These are phyloP conservation scores for Mrakia frigida DNA, from an alignment of 768 basidiomycete genomes.

Conservation along the genomic window DNA sequence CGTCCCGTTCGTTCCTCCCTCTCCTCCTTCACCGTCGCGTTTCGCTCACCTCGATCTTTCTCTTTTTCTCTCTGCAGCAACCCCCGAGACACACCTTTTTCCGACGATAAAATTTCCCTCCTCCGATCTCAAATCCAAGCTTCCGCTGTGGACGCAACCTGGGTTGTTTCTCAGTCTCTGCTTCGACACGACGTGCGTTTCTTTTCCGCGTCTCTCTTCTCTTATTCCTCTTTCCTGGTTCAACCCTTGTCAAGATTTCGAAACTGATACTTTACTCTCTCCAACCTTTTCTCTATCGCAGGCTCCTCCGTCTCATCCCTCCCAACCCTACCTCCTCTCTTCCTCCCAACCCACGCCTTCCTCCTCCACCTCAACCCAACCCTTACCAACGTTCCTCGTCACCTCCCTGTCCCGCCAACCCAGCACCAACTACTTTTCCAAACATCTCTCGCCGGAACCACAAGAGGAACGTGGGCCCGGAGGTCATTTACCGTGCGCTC, in stretches of 20 bases:
- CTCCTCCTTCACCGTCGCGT: background rate
- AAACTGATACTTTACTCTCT: background rate
- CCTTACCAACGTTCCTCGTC: slow-evolving; percentile 9
- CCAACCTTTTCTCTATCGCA: background rate
- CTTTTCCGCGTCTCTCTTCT: background rate
- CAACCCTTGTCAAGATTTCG: too few species aligned
- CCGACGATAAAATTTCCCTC: background rate
- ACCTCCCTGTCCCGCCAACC: background rate
- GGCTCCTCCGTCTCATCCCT: background rate
- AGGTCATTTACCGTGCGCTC: background rate
- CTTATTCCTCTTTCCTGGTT: background rate
- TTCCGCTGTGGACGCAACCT: background rate
- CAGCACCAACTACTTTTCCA: background rate
- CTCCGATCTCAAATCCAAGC: slow-evolving; percentile 4
- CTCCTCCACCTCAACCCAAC: background rate
- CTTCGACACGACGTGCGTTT: background rate
- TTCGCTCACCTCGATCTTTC: background rate
- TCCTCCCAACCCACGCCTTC: background rate
- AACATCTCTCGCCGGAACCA: background rate
- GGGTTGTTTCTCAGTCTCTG: background rate
- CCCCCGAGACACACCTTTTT: background rate
- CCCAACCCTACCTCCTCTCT: background rate
- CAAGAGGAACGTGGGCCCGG: slow-evolving; percentile 7
- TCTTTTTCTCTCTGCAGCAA: background rate
- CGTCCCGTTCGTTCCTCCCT: background rate